Base-by-base conservation (phyloP, 2,329 filamentous ascomycete species). In the Aspergillus sp. region DNA sequence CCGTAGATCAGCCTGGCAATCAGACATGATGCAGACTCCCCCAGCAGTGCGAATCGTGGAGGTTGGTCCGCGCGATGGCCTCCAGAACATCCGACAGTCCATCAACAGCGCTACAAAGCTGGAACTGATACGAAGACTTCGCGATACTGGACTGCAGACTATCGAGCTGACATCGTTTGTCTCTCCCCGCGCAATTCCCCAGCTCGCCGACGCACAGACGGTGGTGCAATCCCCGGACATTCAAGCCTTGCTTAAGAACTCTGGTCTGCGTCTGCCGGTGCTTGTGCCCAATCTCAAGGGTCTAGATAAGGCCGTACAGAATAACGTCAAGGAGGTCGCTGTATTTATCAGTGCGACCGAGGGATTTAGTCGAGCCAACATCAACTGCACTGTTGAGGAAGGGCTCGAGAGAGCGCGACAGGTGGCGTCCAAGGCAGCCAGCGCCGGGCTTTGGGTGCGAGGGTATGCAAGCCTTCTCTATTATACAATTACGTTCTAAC, bases 141-240 rank as follows among this genome's bases (percentile, higher is more conserved):
- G 86, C 34, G 77, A 78, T 61, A 89, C 89, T 0, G 91, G 91
- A 0, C 72, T 95, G 42, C 77, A 79, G 5, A 86, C 86, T 3
- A 93, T 96, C 61, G 91, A 96, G 73, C 87, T 89, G 17, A 91
- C 90, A 1, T 90, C 89, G 1, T 91, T 96, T 68, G 91, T 96
- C 9, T 85, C 89, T 47, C 89, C 91, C 1, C 91, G 90, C 83
- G 93, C 89, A 84, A 87, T 93, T 50, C 91, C 91, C 3, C 91
- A 95, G 81, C 85, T 91, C 46, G 68, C 71, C 5, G 73, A 75
- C 47, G 70, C 68, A 58, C 66, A 66, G 15, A 57, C 66, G 15
- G 55, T 75, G 1, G 52, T 71, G 2, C 37, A 51, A 0, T 40
- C 62, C 51, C 15, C 52, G 0, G 22, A 13, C 1, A 57, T 71